A percentile compares a stretch with the other conserved stretches of the same genome.
Conservation (phyloP, 1,284 basidiomycete genomes). For the Spongiforma sp. region DNA sequence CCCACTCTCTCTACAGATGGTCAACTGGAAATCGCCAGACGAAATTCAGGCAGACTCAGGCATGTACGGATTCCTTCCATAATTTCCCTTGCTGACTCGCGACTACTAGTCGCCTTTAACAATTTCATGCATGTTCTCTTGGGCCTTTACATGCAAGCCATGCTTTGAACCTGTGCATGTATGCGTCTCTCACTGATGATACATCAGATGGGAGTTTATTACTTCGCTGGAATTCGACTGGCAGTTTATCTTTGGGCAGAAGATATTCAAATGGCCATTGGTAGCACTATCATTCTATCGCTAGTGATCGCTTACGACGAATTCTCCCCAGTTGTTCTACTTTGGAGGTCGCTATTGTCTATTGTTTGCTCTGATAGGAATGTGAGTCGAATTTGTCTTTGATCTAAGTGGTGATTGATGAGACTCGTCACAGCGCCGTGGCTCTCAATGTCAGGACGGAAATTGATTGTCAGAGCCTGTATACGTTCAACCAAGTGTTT, state of each 20-base stretch:
- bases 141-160: constrained; percentile 65
- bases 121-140: constrained; percentile 71
- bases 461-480: constrained; percentile 49
- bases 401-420: background rate
- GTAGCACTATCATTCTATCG: constrained; percentile 38
- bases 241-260: constrained; percentile 63
- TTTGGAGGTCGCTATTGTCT: constrained; percentile 75
- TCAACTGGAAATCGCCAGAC: constrained; percentile 59
- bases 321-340: constrained; percentile 62
- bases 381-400: constrained; percentile 48
- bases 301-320: constrained; percentile 4
- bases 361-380: constrained; percentile 71
- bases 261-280: constrained; percentile 67
- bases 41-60: constrained; percentile 58
- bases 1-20: constrained; percentile 42
- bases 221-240: constrained; percentile 73
- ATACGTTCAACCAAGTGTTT: constrained; percentile 74
- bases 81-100: constrained; percentile 12
- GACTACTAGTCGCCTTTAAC: constrained; percentile 55
- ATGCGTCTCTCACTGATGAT: constrained; percentile 1
- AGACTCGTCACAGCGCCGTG: constrained; percentile 22
- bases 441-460: constrained; percentile 39
- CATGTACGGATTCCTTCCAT: constrained; percentile 24
- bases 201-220: constrained; percentile 64
- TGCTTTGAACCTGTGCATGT: constrained; percentile 13